These are phyloP conservation scores for Aegilops longissima DNA, from an alignment of 176 grass and related monocot genomes.

Conservation along the genomic window DNA sequence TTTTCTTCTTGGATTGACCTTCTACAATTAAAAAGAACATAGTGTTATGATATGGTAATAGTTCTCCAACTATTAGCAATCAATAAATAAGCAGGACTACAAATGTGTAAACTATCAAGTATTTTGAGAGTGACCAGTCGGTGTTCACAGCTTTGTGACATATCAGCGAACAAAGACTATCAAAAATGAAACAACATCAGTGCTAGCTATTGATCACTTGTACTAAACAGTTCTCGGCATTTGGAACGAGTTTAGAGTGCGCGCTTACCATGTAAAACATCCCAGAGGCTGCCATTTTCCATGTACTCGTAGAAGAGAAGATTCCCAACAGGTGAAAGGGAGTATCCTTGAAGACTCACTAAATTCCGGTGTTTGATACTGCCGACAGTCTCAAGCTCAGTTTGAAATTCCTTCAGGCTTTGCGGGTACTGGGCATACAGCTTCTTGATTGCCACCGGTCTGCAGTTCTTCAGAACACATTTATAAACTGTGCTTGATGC, in stretches of 20 bases:
- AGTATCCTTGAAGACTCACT: conserved; percentile 93
- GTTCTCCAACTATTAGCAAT: neutral
- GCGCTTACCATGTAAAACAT: conserved; percentile 92
- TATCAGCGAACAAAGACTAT: conserved; percentile 22
- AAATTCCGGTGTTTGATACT: conserved; percentile 98
- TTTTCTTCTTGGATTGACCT: conserved; percentile 89
- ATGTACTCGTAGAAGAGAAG: conserved; percentile 98
- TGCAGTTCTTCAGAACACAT: conserved; percentile 91
- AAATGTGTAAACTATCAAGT: neutral
- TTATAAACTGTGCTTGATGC: conserved; percentile 99
- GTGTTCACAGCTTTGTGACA: conserved; percentile 2
- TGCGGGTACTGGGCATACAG: conserved; percentile 77
- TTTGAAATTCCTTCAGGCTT: conserved; percentile 91
- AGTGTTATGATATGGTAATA: neutral
- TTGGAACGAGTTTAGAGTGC: neutral
- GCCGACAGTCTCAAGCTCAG: conserved; percentile 87
- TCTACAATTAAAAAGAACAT: conserved; percentile 19
- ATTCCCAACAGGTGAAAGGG: conserved; percentile 81
- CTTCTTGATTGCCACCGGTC: conserved; percentile 91
- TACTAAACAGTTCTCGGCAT: conserved; percentile 1
- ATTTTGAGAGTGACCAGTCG: neutral
- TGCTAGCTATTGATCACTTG: conserved; percentile 9
- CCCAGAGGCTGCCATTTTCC: conserved; percentile 98
- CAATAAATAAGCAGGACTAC: neutral
- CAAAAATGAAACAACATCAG: neutral